Base-by-base conservation (phyloP, 192 early-diverging fungal species). In the Linnemannia hyalina region DNA sequence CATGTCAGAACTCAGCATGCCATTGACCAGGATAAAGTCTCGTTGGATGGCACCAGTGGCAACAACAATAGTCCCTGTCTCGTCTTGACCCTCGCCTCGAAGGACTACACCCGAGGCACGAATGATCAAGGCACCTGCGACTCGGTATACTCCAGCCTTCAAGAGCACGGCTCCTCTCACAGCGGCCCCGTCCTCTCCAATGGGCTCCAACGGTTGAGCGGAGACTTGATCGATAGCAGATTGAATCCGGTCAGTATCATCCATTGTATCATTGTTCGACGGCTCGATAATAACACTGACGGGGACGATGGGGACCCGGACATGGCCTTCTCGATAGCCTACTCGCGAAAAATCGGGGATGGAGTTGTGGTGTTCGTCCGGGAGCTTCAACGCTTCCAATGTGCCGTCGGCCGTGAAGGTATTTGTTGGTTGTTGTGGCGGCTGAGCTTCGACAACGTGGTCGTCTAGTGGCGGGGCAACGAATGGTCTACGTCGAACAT, bases 241-340 rank as follows among this genome's bases (percentile, higher is more conserved):
- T 47, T 78, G 77, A 54, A 78, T 78, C 20, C 77, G 40, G 23
- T 69, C 52, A 10, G 77, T 78, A 41, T 78, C 77, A 42, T 78
- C 77, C 42, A 36, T 5, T 9, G n/a, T 47, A 11, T 44, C 32
- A 7, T 69, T 20, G 9, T 23, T 35, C 35, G 77, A 78, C 1
- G 77, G 69, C 16, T 78, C 69, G 36, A 78, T 20, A 36, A 78
- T 69, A 47, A 78, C 52, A 29, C 77, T 68, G 22, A 70, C 49
- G 36, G 77, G 69, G 15, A 70, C 68, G 38, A 32, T 10, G 1
- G 77, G 77, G 16, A 78, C 32, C 23, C 52, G 22, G 23, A 78
- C 77, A 71, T 78, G 77, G 32, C 77, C 77, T 26, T 78, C 46
- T 41, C 77, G 63, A 68, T 78, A 78, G 9, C 77, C 77, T 23